Base-by-base conservation (phyloP, 192 early-diverging fungal genomes). In the Coemansia sp. region DNA sequence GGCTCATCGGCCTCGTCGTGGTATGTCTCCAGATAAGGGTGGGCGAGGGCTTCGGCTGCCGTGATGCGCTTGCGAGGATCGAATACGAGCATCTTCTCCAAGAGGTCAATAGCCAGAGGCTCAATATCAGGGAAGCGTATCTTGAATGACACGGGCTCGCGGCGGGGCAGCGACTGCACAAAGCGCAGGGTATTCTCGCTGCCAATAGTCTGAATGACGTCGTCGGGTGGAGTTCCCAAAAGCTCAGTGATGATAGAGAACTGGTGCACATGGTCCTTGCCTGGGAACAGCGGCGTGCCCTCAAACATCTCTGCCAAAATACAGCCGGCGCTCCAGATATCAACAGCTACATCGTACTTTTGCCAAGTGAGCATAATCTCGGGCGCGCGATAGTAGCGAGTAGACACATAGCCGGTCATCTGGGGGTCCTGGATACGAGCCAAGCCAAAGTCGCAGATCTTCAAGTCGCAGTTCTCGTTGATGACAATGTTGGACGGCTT, bases 351-450 rank as follows among this genome's bases (percentile, higher is more conserved):
- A 51, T 95, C 94, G 82, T 99, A 99, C 66, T 93, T 94, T 75
- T 96, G 94, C 91, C 94, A 96, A 35, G 94, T 94, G 50, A 99
- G 82, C 95, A 99, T 96, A 70, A 99, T 97, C 64, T 99, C 96
- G 34, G 96, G 96, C 10, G 96, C 95, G 64, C 96, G 90, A 73
- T 99, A 99, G 83, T 97, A 97, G 38, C 96, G 86, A 13, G 96
- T 97, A 8, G 95, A 94, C 20, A 97, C 96, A 78, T 99, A 99
- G 26, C 95, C 95, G 21, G 95, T 97, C 95, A 97, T 97, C 74
- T 95, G 92, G 63, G 91, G 89, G 65, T 96, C 95, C 65, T 94
- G 92, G 43, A 96, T 89, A 65, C 96, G 90, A 3, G 96, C 96
- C 46, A 99, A 76, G 4, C 96, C 96, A 77, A 99, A 95, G 78